Base-by-base conservation (phyloP, 371 early-diverging fungal species). In the Apophysomyces ossiformis region DNA sequence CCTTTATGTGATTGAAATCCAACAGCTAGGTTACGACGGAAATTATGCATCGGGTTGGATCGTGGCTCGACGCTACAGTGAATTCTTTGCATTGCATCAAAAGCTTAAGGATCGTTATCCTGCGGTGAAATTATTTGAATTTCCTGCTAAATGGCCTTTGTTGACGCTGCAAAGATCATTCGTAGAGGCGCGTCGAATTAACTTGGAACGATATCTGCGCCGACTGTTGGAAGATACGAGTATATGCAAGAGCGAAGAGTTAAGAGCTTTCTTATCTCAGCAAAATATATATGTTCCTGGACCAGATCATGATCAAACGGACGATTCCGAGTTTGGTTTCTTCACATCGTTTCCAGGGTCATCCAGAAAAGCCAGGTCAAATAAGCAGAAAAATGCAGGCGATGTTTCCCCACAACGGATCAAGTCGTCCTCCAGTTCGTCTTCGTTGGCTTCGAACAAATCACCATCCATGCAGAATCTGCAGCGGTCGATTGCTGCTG, bases 11-110 rank as follows among this genome's bases (percentile, higher is more conserved):
- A 90, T 95, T 61, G 91, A 94, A 68, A 87, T 95, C 6, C 90
- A 92, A 47, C 89, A 90, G 60, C 61, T 87, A 37, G 87, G 73
- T 0, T 61, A 69, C 38, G 80, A 85, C 61, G 87, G 83, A 0
- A 77, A 76, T n/a, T 79, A 68, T 72, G 79, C 73, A 6, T 86
- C 89, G 1, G 90, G 92, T 0, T 95, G 94, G 95, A 85, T 92
- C 45, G 90, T 95, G 13, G 84, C 86, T 1, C 80, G 94, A 7
- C 79, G 94, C 0, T 94, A 92, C 76, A 85, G 88, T 43, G 95
- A 96, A 74, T 96, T 96, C 68, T 85, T 88, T 65, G 80, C 85
- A 1, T 71, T 96, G 54, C 94, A 96, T 66, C 89, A 87, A 37
- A 77, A 79, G 21, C 79, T 96, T 21, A 86, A 85, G 46, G 75